phyloP scores from a whole-genome alignment of 495 filamentous ascomycete species.

The Aspergillus avenaceus region DNA sequence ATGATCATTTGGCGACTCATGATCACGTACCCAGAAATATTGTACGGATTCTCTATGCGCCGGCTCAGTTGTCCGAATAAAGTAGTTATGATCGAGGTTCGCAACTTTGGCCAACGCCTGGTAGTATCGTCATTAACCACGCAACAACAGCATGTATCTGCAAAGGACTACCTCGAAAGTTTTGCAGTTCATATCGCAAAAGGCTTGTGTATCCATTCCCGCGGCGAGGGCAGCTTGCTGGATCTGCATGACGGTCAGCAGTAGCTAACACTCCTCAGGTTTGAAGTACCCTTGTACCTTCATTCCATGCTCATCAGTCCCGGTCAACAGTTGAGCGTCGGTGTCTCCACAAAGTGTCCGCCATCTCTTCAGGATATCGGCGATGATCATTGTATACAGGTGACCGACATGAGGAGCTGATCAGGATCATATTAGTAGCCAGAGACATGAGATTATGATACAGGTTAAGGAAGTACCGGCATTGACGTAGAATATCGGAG shows the following conservation, averaged over 20 bases:
- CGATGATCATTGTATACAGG: slow-evolving; percentile 85
- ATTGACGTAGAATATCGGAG: slow-evolving; percentile 99
- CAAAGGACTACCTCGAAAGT: slow-evolving; percentile 38
- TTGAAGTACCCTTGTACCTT: slow-evolving; percentile 50
- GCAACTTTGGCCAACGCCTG: slow-evolving; percentile 64
- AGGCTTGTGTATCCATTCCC: slow-evolving; percentile 56
- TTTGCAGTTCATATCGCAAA: slow-evolving; percentile 55
- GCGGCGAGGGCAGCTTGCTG: slow-evolving; percentile 75
- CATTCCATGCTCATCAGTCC: slow-evolving; percentile 98
- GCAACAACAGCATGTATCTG: not conserved
- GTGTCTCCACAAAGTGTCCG: slow-evolving; percentile 65
- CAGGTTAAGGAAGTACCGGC: slow-evolving; percentile 54
- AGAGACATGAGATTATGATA: no score
- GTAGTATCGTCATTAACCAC: not conserved
- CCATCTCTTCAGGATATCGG: slow-evolving; percentile 92
- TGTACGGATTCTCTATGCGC: slow-evolving; percentile 82
- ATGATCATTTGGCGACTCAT: slow-evolving; percentile 5
- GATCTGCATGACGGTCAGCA: slow-evolving; percentile 47
- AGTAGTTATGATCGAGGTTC: slow-evolving; percentile 70
- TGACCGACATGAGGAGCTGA: slow-evolving; percentile 92
- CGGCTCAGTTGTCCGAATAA: slow-evolving; percentile 84
- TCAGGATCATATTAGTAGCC: no score
- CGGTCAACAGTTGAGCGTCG: slow-evolving; percentile 73
- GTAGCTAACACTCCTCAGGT: not conserved
- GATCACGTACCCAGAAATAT: slow-evolving; percentile 73